Evolutionary conservation across 23 red algal genomes (phyloP), one percentile per base, ranked within the genome.

Genomic region (Gracilaria domingensis): DNA sequence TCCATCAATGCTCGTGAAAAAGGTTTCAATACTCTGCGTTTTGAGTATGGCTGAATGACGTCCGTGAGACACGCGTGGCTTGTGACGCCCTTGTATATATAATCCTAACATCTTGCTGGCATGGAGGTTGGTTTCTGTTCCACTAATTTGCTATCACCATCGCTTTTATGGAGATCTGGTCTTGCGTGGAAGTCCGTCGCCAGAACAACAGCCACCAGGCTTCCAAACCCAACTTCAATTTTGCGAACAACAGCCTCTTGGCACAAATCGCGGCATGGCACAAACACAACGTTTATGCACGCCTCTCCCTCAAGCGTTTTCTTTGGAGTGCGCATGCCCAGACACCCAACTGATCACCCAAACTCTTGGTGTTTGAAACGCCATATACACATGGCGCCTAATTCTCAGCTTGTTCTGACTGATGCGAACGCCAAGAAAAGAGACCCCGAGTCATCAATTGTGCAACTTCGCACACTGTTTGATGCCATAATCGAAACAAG

Each of bases 401-500:
- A 8, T 21, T 75, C 37, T 12, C 69, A 75, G 39, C 34, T 40
- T 44, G 37, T 45, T 32, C 11, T 47, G n/a, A 44, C 69, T 75
- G 39, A 40, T 1, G 12, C 11, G 7, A 75, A 47, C 45, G 37
- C 14, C 2, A 42, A 75, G 69, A 47, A 75, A 75, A 14, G 4
- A 45, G 39, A 40, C 14, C 69, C 69, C 7, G 69, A 75, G 45
- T 75, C 69, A 75, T 20, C 37, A 9, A 75, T 75, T 75, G 69
- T 75, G n/a, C 37, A 75, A n/a, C 69, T 75, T 47, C 69, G 69
- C 35, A 24, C 18, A 45, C 69, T 37, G n/a, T 75, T 75, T 16
- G 69, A 75, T 5, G 29, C 12, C 14, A 40, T 75, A 35, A 75
- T 8, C 1, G 39, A 25, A 40, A 75, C n/a, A 4, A 8, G 4